Conservation (phyloP, 352 stramenopile genomes). For the Sclerospora graminicola region DNA sequence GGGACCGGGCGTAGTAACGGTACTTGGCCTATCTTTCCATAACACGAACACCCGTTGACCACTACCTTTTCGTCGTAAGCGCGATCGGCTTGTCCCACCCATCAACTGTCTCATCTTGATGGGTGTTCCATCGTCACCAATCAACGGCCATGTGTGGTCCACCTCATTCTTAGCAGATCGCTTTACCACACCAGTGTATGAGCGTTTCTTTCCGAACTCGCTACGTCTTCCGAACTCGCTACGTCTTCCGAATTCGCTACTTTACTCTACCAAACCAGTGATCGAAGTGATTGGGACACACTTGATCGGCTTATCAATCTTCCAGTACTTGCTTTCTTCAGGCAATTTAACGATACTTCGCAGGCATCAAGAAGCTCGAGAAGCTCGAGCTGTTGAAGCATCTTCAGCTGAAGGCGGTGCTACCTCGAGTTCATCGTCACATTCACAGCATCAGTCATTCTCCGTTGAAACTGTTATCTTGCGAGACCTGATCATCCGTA, state of each 20-base stretch:
- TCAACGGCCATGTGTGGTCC: no score
- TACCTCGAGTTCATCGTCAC: slow-evolving; percentile 9
- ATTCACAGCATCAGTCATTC: slow-evolving; percentile 29
- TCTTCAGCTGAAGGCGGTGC: slow-evolving; percentile 3
- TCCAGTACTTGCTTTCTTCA: slow-evolving; percentile 27
- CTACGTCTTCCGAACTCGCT: slow-evolving; percentile 66
- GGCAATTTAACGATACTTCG: slow-evolving; percentile 50
- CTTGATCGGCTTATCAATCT: slow-evolving; percentile 58
- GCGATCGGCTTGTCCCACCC: no score
- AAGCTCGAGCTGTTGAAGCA: slow-evolving; percentile 10
- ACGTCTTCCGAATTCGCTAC: slow-evolving; percentile 76
- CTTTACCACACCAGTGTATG: slow-evolving; percentile 72
- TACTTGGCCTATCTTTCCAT: no score
- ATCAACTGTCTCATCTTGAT: no score
- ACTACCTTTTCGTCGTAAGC: no score
- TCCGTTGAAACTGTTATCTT: slow-evolving; percentile 61
- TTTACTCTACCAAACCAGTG: slow-evolving; percentile 60
- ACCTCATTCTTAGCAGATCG: no score
- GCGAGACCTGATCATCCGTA: slow-evolving; percentile 64
- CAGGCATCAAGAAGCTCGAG: slow-evolving; percentile 24
- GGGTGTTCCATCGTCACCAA: no score
- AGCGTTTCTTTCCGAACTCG: no score
- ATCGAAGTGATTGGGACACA: slow-evolving; percentile 64
- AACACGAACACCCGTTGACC: no score
- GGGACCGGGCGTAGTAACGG: no score